Base-by-base conservation (phyloP, 352 stramenopile species). In the Globisporangium parvum region DNA sequence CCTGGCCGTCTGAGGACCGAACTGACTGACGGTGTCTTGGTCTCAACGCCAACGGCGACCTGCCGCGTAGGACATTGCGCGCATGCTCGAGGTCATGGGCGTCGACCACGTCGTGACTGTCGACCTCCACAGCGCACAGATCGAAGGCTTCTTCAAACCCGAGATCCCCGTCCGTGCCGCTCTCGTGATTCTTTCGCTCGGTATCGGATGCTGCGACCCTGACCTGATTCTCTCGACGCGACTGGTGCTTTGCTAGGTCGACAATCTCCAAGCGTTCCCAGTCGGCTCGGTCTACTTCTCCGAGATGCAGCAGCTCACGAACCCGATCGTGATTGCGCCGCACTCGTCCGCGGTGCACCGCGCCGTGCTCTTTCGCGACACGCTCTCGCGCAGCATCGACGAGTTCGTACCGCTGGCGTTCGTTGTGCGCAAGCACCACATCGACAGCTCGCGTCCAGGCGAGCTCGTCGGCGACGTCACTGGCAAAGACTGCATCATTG, bases 1-100 rank as follows among this genome's bases (percentile, higher is more conserved):
- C 14, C 26, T 28, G 26, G 5, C 5, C 17, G 14, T 60, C 51
- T 52, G 23, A n/a, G 52, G 20, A 10, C 31, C 31, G 5, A 35
- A 12, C 31, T 1, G 31, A 35, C 31, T 1, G 31, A 35, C 31
- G 5, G 31, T 1, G 31, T 9, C 31, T 35, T 44, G 14, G 9
- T 28, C 26, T 8, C 18, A 33, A n/a, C n/a, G n/a, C n/a, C n/a
- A n/a, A n/a, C n/a, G n/a, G n/a, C 28, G 28, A 33, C 9, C 6
- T 11, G 31, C 31, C 10, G 1, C 9, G 31, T 28, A 90, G 80
- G 82, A 95, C 39, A 80, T 95, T 46, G 85, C 85, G 20, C 77
- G 78, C 28, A 95, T 95, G 85, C 80, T 95, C 8, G 82, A 95
- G 61, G 86, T 88, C n/a, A 93, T 95, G 83, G 85, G 85, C 26